Base-by-base conservation (phyloP, 768 basidiomycete genomes). In the Cubamyces sp. region DNA sequence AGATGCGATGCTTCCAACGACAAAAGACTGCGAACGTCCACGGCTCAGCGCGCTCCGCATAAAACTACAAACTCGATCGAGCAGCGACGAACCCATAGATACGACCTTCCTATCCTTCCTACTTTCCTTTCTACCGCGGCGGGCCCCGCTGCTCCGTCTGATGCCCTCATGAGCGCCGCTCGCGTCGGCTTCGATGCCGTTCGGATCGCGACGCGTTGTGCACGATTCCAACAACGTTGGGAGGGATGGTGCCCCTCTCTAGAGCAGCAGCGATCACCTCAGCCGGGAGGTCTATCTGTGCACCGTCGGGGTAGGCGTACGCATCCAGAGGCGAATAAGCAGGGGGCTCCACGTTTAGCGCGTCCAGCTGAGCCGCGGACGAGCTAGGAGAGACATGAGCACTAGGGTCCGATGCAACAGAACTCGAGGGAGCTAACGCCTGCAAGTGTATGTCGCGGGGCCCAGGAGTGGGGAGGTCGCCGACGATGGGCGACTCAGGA, bases 211-310 rank as follows among this genome's bases (percentile, higher is more conserved):
- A 64, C 28, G 60, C 21, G 59, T 57, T 61, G 34, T 34, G 34
- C 46, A 62, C 48, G 11, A 61, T 65, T 18, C 85, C 84, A 40
- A 89, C 77, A 3, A 83, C 76, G 61, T 78, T 82, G 9, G 81
- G 67, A n/a, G 91, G 89, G 37, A 91, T 77, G 16, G 83, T 73
- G 46, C 79, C 81, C 8, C 89, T 89, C 75, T 94, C 95, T 67
- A 97, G 75, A 8, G 94, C 93, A 49, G 92, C 92, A 23, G 92
- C 84, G 68, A 97, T 94, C 60, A 96, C 84, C 67, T 97, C 95
- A 37, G 94, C 92, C 25, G 95, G 95, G 37, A 97, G 79, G 75
- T 97, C 93, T 50, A 96, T 87, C 54, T 92, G 91, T n/a, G 96
- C 92, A 30, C 94, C 95, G 43, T 93, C 94, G 54, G 87, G 79